Conservation (phyloP, 176 grass and related monocot genomes). For the Oryza coarctata region DNA sequence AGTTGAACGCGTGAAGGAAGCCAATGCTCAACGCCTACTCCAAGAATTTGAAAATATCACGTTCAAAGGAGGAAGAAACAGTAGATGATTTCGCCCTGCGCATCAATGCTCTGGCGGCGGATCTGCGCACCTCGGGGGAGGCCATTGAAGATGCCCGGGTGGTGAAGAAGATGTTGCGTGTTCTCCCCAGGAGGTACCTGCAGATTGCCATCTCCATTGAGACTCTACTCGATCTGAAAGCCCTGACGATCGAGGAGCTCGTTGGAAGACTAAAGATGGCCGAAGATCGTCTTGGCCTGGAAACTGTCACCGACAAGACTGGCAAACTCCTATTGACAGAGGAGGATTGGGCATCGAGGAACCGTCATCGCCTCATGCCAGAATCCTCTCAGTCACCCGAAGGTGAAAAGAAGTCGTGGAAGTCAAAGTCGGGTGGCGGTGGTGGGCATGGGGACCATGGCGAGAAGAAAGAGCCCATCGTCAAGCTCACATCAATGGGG, state of each 20-base stretch:
- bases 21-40: not conserved
- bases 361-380: not conserved
- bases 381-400: too few relatives aligned
- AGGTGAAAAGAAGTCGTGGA: too few relatives aligned
- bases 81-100: not conserved
- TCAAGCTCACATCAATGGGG: too few relatives aligned
- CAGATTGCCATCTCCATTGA: not conserved
- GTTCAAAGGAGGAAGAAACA: not conserved
- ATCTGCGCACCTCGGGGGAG: not conserved
- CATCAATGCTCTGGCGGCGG: not conserved
- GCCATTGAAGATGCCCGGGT: not conserved
- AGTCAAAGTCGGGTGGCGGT: too few relatives aligned
- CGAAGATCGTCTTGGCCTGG: too few relatives aligned
- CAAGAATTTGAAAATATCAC: not conserved
- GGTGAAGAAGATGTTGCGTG: not conserved
- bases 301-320: not conserved
- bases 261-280: not conserved
- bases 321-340: not conserved
- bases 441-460: too few relatives aligned
- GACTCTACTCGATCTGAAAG: not conserved
- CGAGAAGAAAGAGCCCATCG: not conserved
- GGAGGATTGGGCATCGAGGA: not conserved
- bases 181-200: not conserved
- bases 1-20: not conserved
- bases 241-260: not conserved